Percentiles rank a stretch among this genome's conserved stretches.
Conservation (phyloP, 2,329 filamentous ascomycete genomes). For the Colletotrichum horii region DNA sequence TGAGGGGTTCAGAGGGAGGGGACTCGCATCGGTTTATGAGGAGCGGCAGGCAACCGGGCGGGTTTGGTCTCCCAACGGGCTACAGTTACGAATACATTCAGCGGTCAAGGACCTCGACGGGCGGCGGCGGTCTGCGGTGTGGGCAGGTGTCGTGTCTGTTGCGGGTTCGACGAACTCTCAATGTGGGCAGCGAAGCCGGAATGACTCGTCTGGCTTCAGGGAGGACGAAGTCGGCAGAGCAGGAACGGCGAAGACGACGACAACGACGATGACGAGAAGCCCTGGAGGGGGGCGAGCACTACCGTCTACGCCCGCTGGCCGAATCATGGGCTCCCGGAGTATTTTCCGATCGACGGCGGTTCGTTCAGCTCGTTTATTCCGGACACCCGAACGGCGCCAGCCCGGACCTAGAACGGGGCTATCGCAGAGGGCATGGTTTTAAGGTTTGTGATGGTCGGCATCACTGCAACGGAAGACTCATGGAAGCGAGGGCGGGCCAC, state of each 20-base stretch:
- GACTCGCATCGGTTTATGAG: neutral
- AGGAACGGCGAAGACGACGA: neutral
- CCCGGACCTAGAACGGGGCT: neutral
- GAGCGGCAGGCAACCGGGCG: neutral
- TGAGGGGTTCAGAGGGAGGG: neutral
- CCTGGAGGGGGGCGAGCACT: neutral
- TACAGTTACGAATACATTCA: neutral
- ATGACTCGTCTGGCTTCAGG: neutral
- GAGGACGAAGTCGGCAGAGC: neutral
- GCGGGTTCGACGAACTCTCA: neutral
- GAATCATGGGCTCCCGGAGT: neutral
- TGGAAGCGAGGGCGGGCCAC: conserved; percentile 1
- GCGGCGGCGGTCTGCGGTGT: neutral
- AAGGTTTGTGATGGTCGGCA: neutral
- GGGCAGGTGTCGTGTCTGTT: neutral
- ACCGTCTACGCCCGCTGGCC: neutral
- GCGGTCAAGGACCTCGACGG: conserved; percentile 1
- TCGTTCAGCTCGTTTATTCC: neutral
- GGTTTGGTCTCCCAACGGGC: neutral
- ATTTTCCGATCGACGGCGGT: neutral
- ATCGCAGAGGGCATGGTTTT: neutral
- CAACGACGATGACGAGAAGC: too few relatives aligned
- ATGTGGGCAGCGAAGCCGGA: neutral
- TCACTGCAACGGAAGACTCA: neutral
- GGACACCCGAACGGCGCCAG: neutral